phyloP scores from a whole-genome alignment of 2,329 filamentous ascomycete genomes.

The Aspergillus sp. region DNA sequence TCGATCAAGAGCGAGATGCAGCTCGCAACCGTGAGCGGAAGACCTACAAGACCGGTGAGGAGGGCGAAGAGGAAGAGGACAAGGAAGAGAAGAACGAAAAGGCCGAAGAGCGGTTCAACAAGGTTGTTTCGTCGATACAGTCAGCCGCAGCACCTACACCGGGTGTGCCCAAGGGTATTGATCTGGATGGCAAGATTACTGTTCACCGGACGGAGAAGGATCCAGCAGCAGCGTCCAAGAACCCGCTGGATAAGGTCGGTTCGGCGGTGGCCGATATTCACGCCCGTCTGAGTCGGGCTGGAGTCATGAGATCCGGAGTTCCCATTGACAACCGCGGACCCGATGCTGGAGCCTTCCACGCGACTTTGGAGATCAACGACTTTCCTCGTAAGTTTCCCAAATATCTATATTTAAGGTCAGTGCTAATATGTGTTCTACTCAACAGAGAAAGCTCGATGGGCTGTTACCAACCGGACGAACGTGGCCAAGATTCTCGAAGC shows the following conservation, averaged over 20 bases:
- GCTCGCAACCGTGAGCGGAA: slow-evolving; percentile 82
- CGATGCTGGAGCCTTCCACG: slow-evolving; percentile 93
- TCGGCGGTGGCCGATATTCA: slow-evolving; percentile 92
- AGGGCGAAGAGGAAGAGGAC: slow-evolving; percentile 69
- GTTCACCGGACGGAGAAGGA: slow-evolving; percentile 66
- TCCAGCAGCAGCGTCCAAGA: slow-evolving; percentile 46
- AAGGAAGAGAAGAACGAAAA: slow-evolving; percentile 66
- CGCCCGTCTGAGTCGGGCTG: slow-evolving; percentile 80
- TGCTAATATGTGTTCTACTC: slow-evolving; percentile 7
- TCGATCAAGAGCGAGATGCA: slow-evolving; percentile 86
- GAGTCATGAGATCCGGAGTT: slow-evolving; percentile 83
- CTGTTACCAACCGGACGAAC: slow-evolving; percentile 96
- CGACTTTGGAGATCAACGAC: slow-evolving; percentile 97
- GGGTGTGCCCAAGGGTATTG: slow-evolving; percentile 52
- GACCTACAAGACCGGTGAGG: slow-evolving; percentile 84
- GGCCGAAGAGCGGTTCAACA: slow-evolving; percentile 49
- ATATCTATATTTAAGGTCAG: neutral
- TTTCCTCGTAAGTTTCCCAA: slow-evolving; percentile 64
- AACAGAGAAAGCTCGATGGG: slow-evolving; percentile 88
- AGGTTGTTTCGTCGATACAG: slow-evolving; percentile 61
- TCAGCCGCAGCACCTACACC: slow-evolving; percentile 51
- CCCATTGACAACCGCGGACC: slow-evolving; percentile 98
- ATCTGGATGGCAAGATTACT: slow-evolving; percentile 65
- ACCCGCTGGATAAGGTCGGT: slow-evolving; percentile 77
- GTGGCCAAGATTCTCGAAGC: slow-evolving; percentile 96